Conservation (phyloP, 2,329 filamentous ascomycete genomes). For the Alternaria angustiovoidea region DNA sequence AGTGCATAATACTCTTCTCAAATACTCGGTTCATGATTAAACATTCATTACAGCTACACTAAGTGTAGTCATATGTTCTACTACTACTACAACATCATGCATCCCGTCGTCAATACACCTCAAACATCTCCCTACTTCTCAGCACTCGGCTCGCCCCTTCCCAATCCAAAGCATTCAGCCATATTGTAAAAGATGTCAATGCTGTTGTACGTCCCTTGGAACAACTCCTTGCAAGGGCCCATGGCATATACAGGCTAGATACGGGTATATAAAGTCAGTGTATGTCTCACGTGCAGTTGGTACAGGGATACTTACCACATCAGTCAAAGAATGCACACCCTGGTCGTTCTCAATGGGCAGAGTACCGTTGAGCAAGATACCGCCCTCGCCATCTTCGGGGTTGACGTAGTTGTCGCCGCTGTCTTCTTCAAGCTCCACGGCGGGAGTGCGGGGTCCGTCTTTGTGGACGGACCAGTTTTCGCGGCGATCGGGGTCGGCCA, state of each 20-base stretch:
- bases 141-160: conserved; percentile 1
- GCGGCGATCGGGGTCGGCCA: conserved; percentile 75
- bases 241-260: conserved; percentile 69
- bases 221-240: conserved; percentile 80
- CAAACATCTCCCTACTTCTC: background rate
- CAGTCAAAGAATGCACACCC: conserved; percentile 57
- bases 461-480: conserved; percentile 79
- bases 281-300: too few species aligned
- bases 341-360: conserved; percentile 68
- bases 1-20: too few species aligned
- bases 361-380: conserved; percentile 79
- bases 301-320: conserved; percentile 29
- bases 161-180: conserved; percentile 68
- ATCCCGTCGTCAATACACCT: background rate
- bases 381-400: conserved; percentile 69
- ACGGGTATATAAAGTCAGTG: too few species aligned
- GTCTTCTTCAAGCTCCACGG: conserved; percentile 60
- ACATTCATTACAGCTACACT: conserved; percentile 13
- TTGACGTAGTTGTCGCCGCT: conserved; percentile 71
- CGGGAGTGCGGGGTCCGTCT: conserved; percentile 69
- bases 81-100: background rate
- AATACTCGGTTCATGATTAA: background rate
- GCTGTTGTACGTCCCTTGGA: conserved; percentile 74
- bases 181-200: conserved; percentile 80
- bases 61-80: background rate